Conservation (phyloP, 2,329 filamentous ascomycete species). For the Rhynchosporium secalis region DNA sequence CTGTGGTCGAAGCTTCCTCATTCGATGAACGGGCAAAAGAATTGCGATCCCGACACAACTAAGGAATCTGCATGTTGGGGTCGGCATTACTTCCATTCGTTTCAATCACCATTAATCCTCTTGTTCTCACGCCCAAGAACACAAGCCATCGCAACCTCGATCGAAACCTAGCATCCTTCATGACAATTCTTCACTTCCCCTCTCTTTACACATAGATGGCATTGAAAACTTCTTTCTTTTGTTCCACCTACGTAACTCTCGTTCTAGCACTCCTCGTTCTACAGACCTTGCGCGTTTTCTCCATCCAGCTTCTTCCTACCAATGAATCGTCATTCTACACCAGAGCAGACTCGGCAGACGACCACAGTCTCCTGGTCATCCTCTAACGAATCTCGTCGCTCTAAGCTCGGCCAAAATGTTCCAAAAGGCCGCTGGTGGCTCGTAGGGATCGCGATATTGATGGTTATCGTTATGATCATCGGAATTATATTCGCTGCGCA, state of each 20-base stretch:
- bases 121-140: background rate
- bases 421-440: slow-evolving; percentile 27
- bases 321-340: slow-evolving; percentile 27
- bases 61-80: too few species aligned
- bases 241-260: slow-evolving; percentile 22
- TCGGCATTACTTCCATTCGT: background rate
- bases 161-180: slow-evolving; percentile 1
- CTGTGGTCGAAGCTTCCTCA: background rate
- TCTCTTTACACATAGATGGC: slow-evolving; percentile 26
- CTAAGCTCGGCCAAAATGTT: slow-evolving; percentile 19
- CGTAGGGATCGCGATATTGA: slow-evolving; percentile 20
- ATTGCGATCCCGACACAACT: too few species aligned
- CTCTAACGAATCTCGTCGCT: slow-evolving; percentile 20
- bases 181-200: background rate
- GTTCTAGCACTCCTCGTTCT: slow-evolving; percentile 24
- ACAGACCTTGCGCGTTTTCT: slow-evolving; percentile 15
- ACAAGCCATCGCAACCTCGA: background rate
- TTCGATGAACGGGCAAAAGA: background rate
- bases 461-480: slow-evolving; percentile 28
- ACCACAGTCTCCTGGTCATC: slow-evolving; percentile 22
- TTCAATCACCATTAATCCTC: background rate
- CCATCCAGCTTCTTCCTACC: slow-evolving; percentile 12
- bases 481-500: slow-evolving; percentile 34
- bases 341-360: slow-evolving; percentile 11
- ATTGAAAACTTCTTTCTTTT: slow-evolving; percentile 21